Conservation (phyloP, 179 eudicot genomes). For the Sideroxylon spinosum region DNA sequence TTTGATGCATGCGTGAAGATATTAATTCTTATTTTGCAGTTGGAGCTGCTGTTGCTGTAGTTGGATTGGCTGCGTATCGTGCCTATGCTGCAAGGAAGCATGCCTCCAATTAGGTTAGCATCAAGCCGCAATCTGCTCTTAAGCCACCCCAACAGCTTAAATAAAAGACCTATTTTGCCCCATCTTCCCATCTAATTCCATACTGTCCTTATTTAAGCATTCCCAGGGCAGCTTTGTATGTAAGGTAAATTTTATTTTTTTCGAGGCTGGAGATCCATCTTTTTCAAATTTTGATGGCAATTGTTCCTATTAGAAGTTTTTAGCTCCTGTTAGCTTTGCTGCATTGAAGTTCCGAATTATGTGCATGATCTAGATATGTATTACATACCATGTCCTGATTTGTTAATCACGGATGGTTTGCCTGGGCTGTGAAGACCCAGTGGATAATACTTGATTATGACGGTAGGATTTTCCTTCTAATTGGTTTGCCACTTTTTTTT, state of each 20-base stretch:
- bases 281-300: background rate
- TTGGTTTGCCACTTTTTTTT: background rate
- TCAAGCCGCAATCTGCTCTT: background rate
- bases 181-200: background rate
- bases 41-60: constrained; percentile 45
- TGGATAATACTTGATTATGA: background rate
- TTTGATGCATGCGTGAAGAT: background rate
- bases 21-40: constrained; percentile 29
- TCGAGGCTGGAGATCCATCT: background rate
- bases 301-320: background rate
- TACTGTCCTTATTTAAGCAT: background rate
- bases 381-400: background rate
- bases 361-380: background rate
- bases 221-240: background rate
- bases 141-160: background rate
- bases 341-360: background rate
- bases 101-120: constrained; percentile 30
- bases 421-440: background rate
- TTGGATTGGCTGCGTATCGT: constrained; percentile 49
- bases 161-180: background rate
- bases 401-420: background rate
- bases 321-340: background rate
- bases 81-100: constrained; percentile 45
- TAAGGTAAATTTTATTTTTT: background rate
- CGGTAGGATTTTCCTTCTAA: background rate